Percentiles rank a stretch among this genome's conserved stretches.
These are phyloP conservation scores for Blepharisma stoltei DNA, from an alignment of 73 alveolate genomes.

Conservation along the genomic window DNA sequence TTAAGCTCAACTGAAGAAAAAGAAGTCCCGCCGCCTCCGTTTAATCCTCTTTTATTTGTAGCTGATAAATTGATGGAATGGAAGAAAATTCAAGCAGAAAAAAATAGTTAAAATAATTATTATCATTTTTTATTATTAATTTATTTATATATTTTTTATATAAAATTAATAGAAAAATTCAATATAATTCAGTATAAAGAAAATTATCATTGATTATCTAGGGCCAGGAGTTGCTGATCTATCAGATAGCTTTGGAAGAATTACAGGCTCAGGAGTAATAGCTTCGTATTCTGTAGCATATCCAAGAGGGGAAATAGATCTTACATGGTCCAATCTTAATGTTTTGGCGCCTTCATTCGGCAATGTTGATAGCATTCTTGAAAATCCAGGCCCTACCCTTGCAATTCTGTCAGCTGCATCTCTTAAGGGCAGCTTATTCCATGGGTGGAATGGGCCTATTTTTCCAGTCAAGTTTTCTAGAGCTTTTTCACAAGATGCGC, in stretches of 20 bases:
- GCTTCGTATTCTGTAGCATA: no score
- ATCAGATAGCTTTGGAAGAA: not conserved
- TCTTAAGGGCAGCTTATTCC: slow-evolving; percentile 72
- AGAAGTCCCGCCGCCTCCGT: not conserved
- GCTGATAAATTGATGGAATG: not conserved
- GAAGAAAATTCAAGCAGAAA: not conserved
- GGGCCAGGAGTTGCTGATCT: slow-evolving; percentile 3
- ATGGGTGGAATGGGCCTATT: slow-evolving; percentile 65
- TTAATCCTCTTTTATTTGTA: not conserved
- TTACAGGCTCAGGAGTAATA: no score
- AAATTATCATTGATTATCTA: not conserved
- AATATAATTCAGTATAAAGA: no score
- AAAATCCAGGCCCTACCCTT: slow-evolving; percentile 63
- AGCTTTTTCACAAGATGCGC: slow-evolving; percentile 82
- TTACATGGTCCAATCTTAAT: no score
- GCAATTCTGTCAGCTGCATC: slow-evolving; percentile 44
- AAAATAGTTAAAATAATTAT: no score
- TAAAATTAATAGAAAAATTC: no score
- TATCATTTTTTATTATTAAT: no score
- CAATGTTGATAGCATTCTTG: slow-evolving; percentile 51
- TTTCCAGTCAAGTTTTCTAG: slow-evolving; percentile 59
- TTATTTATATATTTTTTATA: no score
- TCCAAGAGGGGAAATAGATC: no score
- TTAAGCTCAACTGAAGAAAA: not conserved
- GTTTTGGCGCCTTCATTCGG: slow-evolving; percentile 41